phyloP scores from a whole-genome alignment of 2,329 filamentous ascomycete genomes.

The Trichoderma arundinaceum region DNA sequence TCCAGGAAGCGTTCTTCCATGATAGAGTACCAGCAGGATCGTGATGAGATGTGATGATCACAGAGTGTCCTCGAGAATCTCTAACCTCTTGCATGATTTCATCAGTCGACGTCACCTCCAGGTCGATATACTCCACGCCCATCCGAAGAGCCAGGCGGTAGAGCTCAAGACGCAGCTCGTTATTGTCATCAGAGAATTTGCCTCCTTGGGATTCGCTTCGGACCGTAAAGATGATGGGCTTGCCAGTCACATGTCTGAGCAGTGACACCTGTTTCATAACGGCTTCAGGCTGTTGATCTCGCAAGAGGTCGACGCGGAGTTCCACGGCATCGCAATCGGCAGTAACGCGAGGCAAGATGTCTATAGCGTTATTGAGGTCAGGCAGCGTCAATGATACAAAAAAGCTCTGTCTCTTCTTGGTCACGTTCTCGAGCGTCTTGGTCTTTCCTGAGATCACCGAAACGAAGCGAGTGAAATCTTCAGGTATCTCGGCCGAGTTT shows the following conservation, averaged over 20 bases:
- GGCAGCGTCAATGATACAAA: conserved; percentile 91
- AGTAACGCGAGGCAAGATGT: conserved; percentile 72
- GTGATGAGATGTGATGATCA: conserved; percentile 94
- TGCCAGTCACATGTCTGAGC: conserved; percentile 70
- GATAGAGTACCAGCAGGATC: conserved; percentile 79
- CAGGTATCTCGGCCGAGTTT: conserved; percentile 37
- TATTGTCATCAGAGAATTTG: conserved; percentile 78
- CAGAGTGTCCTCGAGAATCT: conserved; percentile 71
- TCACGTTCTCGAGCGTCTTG: conserved; percentile 54
- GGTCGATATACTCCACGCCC: conserved; percentile 89
- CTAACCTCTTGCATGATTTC: conserved; percentile 73
- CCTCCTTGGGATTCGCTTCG: conserved; percentile 87
- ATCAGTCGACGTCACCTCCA: conserved; percentile 86
- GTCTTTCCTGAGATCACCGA: conserved; percentile 47
- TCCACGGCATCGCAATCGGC: conserved; percentile 93
- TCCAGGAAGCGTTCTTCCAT: conserved; percentile 94
- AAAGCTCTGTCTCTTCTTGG: conserved; percentile 74
- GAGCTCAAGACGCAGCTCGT: conserved; percentile 72
- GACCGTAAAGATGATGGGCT: conserved; percentile 92
- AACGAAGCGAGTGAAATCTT: conserved; percentile 48
- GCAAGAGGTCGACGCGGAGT: conserved; percentile 86
- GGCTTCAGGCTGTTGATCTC: conserved; percentile 76
- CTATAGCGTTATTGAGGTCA: conserved; percentile 66
- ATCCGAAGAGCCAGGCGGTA: conserved; percentile 81
- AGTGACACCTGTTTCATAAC: conserved; percentile 82